Evolutionary conservation across 225 moss, liverwort and hornwort species (phyloP).

Genomic region (Ulota crispa): DNA sequence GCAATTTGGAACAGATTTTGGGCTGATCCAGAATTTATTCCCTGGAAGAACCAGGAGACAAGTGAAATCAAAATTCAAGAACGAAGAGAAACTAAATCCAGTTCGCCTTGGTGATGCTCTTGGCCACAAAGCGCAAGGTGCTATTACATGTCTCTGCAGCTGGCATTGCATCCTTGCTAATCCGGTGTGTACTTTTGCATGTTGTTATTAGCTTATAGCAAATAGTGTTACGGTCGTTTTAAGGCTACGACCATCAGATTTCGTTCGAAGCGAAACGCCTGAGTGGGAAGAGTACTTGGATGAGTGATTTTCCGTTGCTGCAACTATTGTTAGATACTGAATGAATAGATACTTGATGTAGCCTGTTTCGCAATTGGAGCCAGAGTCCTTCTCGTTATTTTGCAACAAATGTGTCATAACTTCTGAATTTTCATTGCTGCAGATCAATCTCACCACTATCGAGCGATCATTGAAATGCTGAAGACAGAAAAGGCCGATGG

Average conservation of each 20-base stretch:
- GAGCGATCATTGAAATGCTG: constrained; percentile 58
- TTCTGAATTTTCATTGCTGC: constrained; percentile 3
- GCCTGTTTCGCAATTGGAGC: not conserved
- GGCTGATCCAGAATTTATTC: constrained; percentile 87
- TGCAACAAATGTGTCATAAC: not conserved
- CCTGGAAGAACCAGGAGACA: constrained; percentile 90
- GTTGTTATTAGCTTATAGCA: not conserved
- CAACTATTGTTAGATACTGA: not conserved
- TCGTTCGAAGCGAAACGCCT: not conserved
- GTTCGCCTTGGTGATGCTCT: constrained; percentile 79
- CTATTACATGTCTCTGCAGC: not conserved
- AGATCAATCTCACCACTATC: constrained; percentile 70
- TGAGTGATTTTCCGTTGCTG: not conserved
- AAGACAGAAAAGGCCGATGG: constrained; percentile 45
- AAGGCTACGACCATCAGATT: not conserved
- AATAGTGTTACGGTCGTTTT: not conserved
- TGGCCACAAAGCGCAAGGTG: constrained; percentile 67
- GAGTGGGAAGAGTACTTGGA: not conserved
- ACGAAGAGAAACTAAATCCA: constrained; percentile 86
- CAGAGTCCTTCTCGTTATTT: not conserved
- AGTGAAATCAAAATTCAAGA: constrained; percentile 96
- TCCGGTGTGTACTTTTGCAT: not conserved
- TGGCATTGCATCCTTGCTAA: not conserved
- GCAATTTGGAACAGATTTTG: constrained; percentile 98
- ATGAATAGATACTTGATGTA: not conserved